Base-by-base conservation (phyloP, 23 red algal genomes). In the Agarophyton chilense region DNA sequence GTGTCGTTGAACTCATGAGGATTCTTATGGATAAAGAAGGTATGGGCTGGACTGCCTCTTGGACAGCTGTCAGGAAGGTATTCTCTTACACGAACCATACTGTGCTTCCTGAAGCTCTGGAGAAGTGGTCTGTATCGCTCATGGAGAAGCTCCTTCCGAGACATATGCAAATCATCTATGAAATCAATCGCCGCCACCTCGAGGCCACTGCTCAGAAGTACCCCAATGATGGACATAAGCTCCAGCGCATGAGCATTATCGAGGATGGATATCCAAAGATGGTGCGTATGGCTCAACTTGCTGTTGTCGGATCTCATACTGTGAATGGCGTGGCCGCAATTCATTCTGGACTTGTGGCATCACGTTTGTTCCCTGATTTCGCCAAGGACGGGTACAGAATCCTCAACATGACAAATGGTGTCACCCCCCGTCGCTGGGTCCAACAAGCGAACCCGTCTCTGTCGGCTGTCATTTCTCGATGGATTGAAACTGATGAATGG, bases 71-170 rank as follows among this genome's bases (percentile, higher is more conserved):
- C 28, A 90, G 72, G 42, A 93, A 93, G 88, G 94, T 96, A 52
- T 99, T 99, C 82, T 99, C 97, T 2, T 99, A 99, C 92, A 99
- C 97, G 19, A 99, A 99, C 58, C 97, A 99, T 72, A 99, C 97
- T 60, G 97, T 99, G n/a, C 94, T 99, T 21, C 97, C 97, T 7
- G 97, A 99, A 92, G 97, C 97, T 17, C 90, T 99, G 36, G 97
- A 99, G 86, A 99, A 96, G 76, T 99, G 97, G 97, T 83, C 89
- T 1, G 97, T 99, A 33, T 89, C 90, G 8, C 79, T 99, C 21
- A 96, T 99, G 97, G 97, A 96, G 76, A 94, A 94, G 72, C 80
- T 99, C 44, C 80, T 99, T 82, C 97, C 97, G 16, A 57, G 97
- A 33, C 97, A 99, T 78, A 99, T 99, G 97, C 93, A 96, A 78